phyloP scores from a whole-genome alignment of 108 stramenopile genomes.

The Chaetoceros tenuissimus region DNA sequence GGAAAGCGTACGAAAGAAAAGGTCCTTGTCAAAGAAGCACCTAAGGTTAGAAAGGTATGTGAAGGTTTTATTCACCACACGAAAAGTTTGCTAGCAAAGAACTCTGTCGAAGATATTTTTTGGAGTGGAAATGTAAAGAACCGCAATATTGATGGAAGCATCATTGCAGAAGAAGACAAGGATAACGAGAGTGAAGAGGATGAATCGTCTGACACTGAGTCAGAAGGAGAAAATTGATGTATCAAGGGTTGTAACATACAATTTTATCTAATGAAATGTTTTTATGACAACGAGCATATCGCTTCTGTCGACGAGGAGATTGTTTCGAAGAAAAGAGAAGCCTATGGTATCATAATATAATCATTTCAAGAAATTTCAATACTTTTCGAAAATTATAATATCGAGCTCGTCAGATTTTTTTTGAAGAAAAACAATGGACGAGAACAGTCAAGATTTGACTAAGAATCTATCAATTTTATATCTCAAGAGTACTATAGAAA shows the following conservation, averaged over 20 bases:
- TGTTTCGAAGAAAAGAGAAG: no score
- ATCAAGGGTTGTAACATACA: background rate
- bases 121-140: constrained; percentile 3
- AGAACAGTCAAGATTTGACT: no score
- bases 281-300: no score
- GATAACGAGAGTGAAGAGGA: constrained; percentile 8
- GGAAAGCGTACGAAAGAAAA: constrained; percentile 13
- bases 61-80: constrained; percentile 11
- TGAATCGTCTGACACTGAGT: constrained; percentile 2
- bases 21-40: constrained; percentile 7
- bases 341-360: no score
- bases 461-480: no score
- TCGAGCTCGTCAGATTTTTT: no score
- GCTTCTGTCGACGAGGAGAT: no score
- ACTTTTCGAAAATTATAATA: no score
- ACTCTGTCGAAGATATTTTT: constrained; percentile 1
- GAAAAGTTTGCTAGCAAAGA: constrained; percentile 10
- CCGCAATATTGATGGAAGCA: constrained; percentile 8
- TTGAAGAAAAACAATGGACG: no score
- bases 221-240: background rate
- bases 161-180: background rate
- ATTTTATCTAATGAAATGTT: background rate
- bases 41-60: constrained; percentile 5
- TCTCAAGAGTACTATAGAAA: no score
- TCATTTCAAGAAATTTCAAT: no score